Percentiles rank a stretch among this genome's conserved stretches.
Evolutionary conservation across 116 monocot genomes (phyloP).

Genomic region (Trichopus zeylanicus): DNA sequence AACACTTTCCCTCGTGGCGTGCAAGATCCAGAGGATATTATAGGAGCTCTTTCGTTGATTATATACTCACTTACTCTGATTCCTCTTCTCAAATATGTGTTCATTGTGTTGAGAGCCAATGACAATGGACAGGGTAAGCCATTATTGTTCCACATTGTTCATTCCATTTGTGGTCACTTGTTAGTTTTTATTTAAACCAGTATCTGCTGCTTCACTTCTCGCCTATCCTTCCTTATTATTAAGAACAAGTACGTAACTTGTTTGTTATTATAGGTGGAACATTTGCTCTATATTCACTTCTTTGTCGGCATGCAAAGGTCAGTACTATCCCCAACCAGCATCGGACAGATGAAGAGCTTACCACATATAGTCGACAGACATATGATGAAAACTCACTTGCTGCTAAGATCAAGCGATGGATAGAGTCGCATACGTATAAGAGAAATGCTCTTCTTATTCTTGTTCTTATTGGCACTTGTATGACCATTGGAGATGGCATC

Average conservation of each 20-base stretch:
- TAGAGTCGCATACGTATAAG: slow-evolving; percentile 46
- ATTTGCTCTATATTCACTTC: slow-evolving; percentile 82
- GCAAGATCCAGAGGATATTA: slow-evolving; percentile 47
- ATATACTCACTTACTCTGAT: slow-evolving; percentile 71
- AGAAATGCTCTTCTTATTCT: slow-evolving; percentile 68
- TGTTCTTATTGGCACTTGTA: slow-evolving; percentile 74
- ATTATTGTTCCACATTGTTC: no score
- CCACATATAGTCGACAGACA: slow-evolving; percentile 63
- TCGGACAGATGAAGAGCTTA: slow-evolving; percentile 69
- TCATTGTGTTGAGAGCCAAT: slow-evolving; percentile 69
- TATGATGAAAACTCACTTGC: slow-evolving; percentile 63
- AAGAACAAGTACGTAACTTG: background rate
- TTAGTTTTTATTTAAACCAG: no score
- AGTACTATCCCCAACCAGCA: slow-evolving; percentile 76
- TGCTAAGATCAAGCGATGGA: slow-evolving; percentile 57
- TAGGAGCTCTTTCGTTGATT: slow-evolving; percentile 83
- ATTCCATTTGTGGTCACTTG: no score
- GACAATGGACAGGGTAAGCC: slow-evolving; percentile 72
- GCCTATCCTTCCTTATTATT: background rate
- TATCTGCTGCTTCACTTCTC: no score
- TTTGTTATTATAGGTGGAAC: slow-evolving; percentile 60
- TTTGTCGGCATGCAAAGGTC: slow-evolving; percentile 71
- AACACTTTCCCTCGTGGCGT: slow-evolving; percentile 61
- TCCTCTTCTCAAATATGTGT: slow-evolving; percentile 71
- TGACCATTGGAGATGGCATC: slow-evolving; percentile 77